phyloP scores from a whole-genome alignment of 2,329 filamentous ascomycete genomes.

The Alternaria postmessia region DNA sequence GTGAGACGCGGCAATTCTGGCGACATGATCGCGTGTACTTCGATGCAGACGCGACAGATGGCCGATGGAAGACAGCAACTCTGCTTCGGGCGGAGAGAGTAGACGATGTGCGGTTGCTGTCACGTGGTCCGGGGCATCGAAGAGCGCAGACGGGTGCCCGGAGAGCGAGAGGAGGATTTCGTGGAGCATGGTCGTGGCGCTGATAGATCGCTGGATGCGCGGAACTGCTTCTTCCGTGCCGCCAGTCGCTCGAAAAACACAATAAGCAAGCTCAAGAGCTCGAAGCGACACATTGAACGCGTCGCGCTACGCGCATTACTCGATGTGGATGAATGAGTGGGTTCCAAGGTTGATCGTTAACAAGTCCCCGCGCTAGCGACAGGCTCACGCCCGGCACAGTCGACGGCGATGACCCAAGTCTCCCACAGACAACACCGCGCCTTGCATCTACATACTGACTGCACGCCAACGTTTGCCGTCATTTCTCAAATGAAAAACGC shows the following conservation, averaged over 20 bases:
- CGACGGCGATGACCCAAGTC: not conserved
- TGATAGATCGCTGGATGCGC: slow-evolving; percentile 14
- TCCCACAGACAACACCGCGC: not conserved
- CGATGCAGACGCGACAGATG: slow-evolving; percentile 81
- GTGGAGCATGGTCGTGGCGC: slow-evolving; percentile 79
- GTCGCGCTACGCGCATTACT: slow-evolving; percentile 26
- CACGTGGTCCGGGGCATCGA: slow-evolving; percentile 61
- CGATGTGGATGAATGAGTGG: slow-evolving; percentile 21
- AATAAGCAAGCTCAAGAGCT: slow-evolving; percentile 47
- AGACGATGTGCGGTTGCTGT: slow-evolving; percentile 53
- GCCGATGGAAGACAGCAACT: slow-evolving; percentile 79
- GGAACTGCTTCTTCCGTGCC: slow-evolving; percentile 21
- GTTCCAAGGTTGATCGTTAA: slow-evolving; percentile 15
- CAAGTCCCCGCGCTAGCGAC: slow-evolving; percentile 17
- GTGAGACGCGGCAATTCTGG: slow-evolving; percentile 73
- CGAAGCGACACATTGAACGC: slow-evolving; percentile 49
- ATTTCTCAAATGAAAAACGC: not conserved
- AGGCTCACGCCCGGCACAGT: not conserved
- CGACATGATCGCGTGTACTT: slow-evolving; percentile 71
- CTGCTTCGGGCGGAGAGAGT: slow-evolving; percentile 80
- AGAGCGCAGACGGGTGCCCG: slow-evolving; percentile 88
- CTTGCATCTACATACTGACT: not conserved
- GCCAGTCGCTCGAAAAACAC: slow-evolving; percentile 36
- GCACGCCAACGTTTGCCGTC: not conserved
- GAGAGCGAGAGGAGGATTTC: slow-evolving; percentile 97